Evolutionary conservation across 1,284 basidiomycete species (phyloP), one percentile per base, ranked within the genome.

Genomic region (Rhizoctonia solani): DNA sequence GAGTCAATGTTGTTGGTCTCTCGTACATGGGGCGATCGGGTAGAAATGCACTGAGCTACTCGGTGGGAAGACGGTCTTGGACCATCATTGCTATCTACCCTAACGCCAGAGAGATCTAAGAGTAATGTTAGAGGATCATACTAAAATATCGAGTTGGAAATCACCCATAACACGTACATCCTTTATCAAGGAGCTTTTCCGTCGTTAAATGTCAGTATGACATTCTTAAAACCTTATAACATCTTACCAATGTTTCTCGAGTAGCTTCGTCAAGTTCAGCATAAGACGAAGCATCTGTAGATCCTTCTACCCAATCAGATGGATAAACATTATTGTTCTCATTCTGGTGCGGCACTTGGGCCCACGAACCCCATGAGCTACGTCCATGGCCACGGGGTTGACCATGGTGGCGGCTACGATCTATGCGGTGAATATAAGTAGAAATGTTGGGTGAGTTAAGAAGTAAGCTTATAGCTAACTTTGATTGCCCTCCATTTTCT

Each of bases 31-130:
- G 23, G n/a, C 32, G 16, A 9, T 3, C 14, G 14, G 19, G 27
- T 27, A 16, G 5, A 9, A 27, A 53, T 65, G 27, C 11, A 39
- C 4, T 21, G 32, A 8, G 61, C 61, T 23, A 54, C 50, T 21
- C 25, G 50, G 6, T 29, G 39, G 13, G 39, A 21, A 3, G 61
- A 39, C n/a, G 19, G 29, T 32, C 39, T 42, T 0, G 61, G 61
- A 8, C 61, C 61, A 34, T 54, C 41, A 25, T 54, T 65, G 4
- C 27, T 37, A 46, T 65, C 50, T 13, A 65, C 19, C 6, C 37
- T 39, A 6, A 54, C 34, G 4, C 61, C 61, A 44, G 30, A 54
- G 9, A 65, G 29, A 46, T 52, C 61, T 65, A 47, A 5, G 3
- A 16, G 1, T 16, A 2, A 50, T 46, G 4, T 2, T 44, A 37